These are phyloP conservation scores for Lodderomyces elongisporus DNA, from an alignment of 1,139 yeast species.

Conservation along the genomic window DNA sequence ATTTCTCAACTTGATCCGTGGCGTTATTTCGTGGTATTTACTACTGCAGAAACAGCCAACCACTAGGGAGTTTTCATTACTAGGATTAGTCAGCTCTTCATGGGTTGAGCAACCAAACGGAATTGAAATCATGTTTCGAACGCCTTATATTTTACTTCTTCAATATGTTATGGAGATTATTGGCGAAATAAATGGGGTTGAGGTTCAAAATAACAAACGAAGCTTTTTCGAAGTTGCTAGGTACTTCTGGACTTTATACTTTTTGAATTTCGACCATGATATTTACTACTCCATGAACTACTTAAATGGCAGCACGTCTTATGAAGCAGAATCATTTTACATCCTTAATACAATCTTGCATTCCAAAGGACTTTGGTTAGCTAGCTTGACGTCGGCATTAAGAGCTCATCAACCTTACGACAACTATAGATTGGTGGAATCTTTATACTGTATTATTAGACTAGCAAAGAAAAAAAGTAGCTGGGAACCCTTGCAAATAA, in stretches of 20 bases:
- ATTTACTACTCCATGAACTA: conserved; percentile 8
- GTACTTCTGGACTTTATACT: no score
- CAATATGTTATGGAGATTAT: conserved; percentile 15
- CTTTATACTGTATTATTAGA: no score
- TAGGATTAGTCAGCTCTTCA: conserved; percentile 6
- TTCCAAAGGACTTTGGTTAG: conserved; percentile 6
- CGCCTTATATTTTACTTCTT: conserved; percentile 22
- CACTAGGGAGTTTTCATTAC: conserved; percentile 15
- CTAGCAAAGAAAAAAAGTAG: conserved; percentile 5
- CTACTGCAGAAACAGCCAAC: conserved; percentile 26
- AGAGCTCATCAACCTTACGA: conserved; percentile 1
- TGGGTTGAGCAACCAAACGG: conserved; percentile 4
- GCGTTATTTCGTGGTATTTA: conserved; percentile 30
- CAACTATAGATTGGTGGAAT: not conserved
- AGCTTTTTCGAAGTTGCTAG: no score
- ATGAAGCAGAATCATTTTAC: conserved; percentile 13
- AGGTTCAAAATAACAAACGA: not conserved
- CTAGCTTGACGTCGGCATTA: not conserved
- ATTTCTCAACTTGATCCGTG: no score
- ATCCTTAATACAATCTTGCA: conserved; percentile 9
- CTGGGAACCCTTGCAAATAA: conserved; percentile 11
- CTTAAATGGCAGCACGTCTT: conserved; percentile 2
- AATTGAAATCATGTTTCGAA: conserved; percentile 1
- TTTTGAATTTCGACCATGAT: conserved; percentile 8
- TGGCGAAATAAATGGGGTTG: conserved; percentile 5